Base-by-base conservation (phyloP, 2,329 filamentous ascomycete species). In the Ophiostoma tasmaniense region DNA sequence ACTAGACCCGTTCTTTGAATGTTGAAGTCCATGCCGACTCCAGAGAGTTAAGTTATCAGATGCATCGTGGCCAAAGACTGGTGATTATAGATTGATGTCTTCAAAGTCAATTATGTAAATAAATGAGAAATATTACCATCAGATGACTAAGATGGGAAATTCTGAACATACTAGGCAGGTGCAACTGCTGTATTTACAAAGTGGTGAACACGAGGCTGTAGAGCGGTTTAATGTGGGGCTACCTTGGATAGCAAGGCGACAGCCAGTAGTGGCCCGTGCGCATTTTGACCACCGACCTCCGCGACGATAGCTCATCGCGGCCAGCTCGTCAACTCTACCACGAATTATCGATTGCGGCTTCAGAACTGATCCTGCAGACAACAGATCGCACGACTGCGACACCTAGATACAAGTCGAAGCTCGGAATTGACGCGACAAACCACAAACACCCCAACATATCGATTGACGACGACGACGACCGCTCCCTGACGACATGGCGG, bases 1-100 rank as follows among this genome's bases (percentile, higher is more conserved):
- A 76, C 72, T 73, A 70, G 71, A 73, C 72, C 72, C 13, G 55
- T 61, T 61, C 25, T 30, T 30, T 20, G 50, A 8, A 25, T 55
- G 50, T 55, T 55, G 22, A 55, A n/a, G n/a, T 13, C n/a, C 14
- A 8, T 2, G n/a, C 8, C 3, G n/a, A 11, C 50, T 28, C 25
- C n/a, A 55, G 0, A 17, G 22, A 10, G 1, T 25, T 55, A 25
- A 25, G 22, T 13, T 3, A 22, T 13, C 7, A 25, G 22, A 1
- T 14, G n/a, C 17, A 14, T 13, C 8, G 7, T 7, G n/a, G n/a
- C 7, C n/a, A 55, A 25, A 25, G 50, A 14, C n/a, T 52, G 5
- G n/a, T 6, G n/a, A 25, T 55, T 1, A 22, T 55, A 13, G 1
- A 22, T 7, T 33, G 5, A 5, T 6, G 1, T 33, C 6, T 33